Conservation (phyloP, 1,284 basidiomycete genomes). For the Neotropicomus parvogracilis region DNA sequence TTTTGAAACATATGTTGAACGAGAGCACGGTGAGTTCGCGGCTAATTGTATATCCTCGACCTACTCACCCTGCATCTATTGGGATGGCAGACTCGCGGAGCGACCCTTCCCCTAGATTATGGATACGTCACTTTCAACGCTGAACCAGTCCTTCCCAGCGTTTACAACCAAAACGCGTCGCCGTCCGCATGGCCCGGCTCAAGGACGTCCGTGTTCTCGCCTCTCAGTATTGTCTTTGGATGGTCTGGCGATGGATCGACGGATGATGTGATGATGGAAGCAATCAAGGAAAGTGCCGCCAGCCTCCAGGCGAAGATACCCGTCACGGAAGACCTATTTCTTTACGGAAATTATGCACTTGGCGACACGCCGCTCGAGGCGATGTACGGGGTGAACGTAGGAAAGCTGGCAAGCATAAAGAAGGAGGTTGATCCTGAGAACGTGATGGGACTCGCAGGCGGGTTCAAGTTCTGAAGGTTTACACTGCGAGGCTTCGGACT, state of each 20-base stretch:
- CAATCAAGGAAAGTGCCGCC: constrained; percentile 40
- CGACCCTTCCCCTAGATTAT: constrained; percentile 15
- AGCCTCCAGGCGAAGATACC: constrained; percentile 39
- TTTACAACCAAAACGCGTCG: constrained; percentile 41
- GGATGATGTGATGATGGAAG: constrained; percentile 43
- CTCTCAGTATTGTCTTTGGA: constrained; percentile 47
- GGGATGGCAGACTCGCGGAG: constrained; percentile 14
- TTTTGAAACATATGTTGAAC: constrained; percentile 17
- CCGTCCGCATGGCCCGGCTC: constrained; percentile 50
- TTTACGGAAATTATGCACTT: constrained; percentile 57
- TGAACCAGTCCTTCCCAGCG: constrained; percentile 51
- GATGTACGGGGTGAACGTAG: constrained; percentile 50
- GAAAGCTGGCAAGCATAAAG: constrained; percentile 39
- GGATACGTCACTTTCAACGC: constrained; percentile 47
- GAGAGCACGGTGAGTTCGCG: constrained; percentile 17
- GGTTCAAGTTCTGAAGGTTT: constrained; percentile 29
- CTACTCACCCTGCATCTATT: not conserved
- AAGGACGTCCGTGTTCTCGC: constrained; percentile 40
- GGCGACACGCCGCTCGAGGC: constrained; percentile 43
- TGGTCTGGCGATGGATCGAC: constrained; percentile 36
- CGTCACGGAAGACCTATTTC: constrained; percentile 33
- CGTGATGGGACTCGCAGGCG: constrained; percentile 59
- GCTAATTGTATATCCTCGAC: not conserved
- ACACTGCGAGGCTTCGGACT: constrained; percentile 1
- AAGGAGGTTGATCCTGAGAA: constrained; percentile 45